These are phyloP conservation scores for Pseudocercospora vitis DNA, from an alignment of 2,329 filamentous ascomycete species.

Conservation along the genomic window DNA sequence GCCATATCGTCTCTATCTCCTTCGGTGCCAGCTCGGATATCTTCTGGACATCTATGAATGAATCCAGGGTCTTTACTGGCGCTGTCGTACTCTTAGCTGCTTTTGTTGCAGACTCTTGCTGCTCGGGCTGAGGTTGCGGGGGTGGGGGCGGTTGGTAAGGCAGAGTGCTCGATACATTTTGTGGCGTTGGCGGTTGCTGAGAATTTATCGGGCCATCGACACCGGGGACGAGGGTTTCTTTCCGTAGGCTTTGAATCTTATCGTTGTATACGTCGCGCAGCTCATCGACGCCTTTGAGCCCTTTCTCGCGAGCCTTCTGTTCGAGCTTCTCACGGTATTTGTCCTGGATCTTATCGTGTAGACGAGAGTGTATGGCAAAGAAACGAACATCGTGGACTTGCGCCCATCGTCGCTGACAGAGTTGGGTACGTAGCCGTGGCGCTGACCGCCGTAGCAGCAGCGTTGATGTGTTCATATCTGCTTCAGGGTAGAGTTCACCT, in stretches of 20 bases:
- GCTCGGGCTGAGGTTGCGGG: slow-evolving; percentile 36
- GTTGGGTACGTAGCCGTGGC: slow-evolving; percentile 23
- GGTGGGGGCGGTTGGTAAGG: slow-evolving; percentile 40
- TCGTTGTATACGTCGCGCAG: slow-evolving; percentile 82
- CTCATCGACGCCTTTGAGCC: slow-evolving; percentile 66
- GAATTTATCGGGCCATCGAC: slow-evolving; percentile 47
- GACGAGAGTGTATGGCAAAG: slow-evolving; percentile 71
- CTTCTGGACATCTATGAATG: slow-evolving; percentile 79
- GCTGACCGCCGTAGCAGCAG: slow-evolving; percentile 26
- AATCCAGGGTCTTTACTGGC: slow-evolving; percentile 64
- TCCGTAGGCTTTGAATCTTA: slow-evolving; percentile 72
- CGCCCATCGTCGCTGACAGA: slow-evolving; percentile 75
- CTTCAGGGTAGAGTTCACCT: neutral
- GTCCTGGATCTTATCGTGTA: slow-evolving; percentile 60
- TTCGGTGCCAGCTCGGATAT: slow-evolving; percentile 68
- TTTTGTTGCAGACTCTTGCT: slow-evolving; percentile 31
- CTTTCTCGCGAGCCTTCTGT: slow-evolving; percentile 74
- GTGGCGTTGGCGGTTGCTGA: slow-evolving; percentile 32
- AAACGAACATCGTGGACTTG: slow-evolving; percentile 91
- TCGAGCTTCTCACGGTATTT: slow-evolving; percentile 87
- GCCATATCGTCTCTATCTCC: slow-evolving; percentile 88
- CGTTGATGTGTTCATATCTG: slow-evolving; percentile 23
- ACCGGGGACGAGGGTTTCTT: slow-evolving; percentile 60
- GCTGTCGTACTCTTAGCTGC: slow-evolving; percentile 39
- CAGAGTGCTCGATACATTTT: slow-evolving; percentile 29